These are phyloP conservation scores for Curvularia sp. DNA, from an alignment of 2,329 filamentous ascomycete genomes.

Conservation along the genomic window DNA sequence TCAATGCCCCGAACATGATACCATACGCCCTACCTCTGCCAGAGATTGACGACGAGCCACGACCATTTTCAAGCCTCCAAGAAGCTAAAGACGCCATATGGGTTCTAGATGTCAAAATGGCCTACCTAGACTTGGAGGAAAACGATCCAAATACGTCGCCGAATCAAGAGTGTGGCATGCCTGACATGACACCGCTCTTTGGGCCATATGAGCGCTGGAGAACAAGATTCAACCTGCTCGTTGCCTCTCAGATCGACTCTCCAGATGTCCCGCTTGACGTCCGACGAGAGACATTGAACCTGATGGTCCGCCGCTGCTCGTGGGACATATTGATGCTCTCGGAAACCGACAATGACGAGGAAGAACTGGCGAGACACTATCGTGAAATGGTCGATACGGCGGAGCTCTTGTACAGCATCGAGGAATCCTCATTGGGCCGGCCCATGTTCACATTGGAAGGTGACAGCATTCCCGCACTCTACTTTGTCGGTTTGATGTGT, in stretches of 20 bases:
- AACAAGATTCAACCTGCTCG: not conserved
- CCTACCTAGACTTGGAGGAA: not conserved
- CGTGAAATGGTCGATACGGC: constrained; percentile 3
- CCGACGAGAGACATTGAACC: not conserved
- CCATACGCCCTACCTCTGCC: constrained; percentile 10
- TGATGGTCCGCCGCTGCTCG: not conserved
- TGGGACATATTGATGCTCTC: not conserved
- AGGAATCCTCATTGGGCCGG: constrained; percentile 10
- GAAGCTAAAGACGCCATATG: constrained; percentile 5
- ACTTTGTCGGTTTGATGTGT: not conserved
- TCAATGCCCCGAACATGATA: constrained; percentile 11
- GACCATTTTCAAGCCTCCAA: not conserved
- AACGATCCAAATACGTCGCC: not conserved
- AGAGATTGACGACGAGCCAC: constrained; percentile 7
- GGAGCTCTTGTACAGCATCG: constrained; percentile 5
- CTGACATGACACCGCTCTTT: not conserved
- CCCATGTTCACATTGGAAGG: constrained; percentile 11
- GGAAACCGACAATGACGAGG: not conserved
- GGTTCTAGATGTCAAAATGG: constrained; percentile 5
- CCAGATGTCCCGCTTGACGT: not conserved
- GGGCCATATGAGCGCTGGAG: not conserved
- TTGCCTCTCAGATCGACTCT: not conserved
- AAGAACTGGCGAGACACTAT: not conserved
- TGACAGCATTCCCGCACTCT: constrained; percentile 8
- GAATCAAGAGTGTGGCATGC: not conserved